These are phyloP conservation scores for Aulographum hederae DNA, from an alignment of 2,329 filamentous ascomycete genomes.

Conservation along the genomic window DNA sequence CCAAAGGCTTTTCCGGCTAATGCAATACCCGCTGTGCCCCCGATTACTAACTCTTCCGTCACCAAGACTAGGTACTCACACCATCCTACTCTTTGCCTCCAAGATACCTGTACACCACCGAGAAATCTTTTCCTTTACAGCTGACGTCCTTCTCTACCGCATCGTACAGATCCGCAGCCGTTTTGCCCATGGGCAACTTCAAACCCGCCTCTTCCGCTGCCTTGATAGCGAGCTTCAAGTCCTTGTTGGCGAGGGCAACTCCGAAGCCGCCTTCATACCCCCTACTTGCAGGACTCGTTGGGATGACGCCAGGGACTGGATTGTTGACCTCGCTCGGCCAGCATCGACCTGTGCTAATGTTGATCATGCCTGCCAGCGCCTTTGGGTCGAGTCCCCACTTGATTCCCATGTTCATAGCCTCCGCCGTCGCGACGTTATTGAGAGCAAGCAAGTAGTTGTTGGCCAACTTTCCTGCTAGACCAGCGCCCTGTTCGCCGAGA, in stretches of 20 bases:
- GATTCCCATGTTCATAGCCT: slow-evolving; percentile 48
- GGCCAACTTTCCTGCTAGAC: slow-evolving; percentile 79
- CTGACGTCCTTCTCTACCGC: slow-evolving; percentile 22
- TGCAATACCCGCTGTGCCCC: too few species aligned
- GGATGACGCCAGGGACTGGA: slow-evolving; percentile 70
- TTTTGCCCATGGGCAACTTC: slow-evolving; percentile 24
- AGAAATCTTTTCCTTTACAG: slow-evolving; percentile 31
- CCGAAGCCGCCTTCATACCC: slow-evolving; percentile 43
- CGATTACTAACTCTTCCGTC: too few species aligned
- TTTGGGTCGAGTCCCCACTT: slow-evolving; percentile 44
- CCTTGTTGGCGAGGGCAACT: slow-evolving; percentile 30
- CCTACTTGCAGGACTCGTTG: slow-evolving; percentile 53
- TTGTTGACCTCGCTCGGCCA: slow-evolving; percentile 97
- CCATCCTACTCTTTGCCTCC: slow-evolving; percentile 21
- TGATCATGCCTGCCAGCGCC: slow-evolving; percentile 70
- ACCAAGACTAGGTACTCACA: too few species aligned
- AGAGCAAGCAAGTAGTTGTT: slow-evolving; percentile 95
- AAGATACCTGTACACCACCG: slow-evolving; percentile 30
- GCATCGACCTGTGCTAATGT: slow-evolving; percentile 81
- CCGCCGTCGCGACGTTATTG: slow-evolving; percentile 62
- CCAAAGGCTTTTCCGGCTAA: too few species aligned
- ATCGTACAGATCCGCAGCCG: slow-evolving; percentile 26
- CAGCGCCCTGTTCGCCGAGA: slow-evolving; percentile 68
- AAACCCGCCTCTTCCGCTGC: slow-evolving; percentile 25
- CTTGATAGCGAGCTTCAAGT: slow-evolving; percentile 28